Evolutionary conservation across 805 yeast genomes (phyloP), one percentile per base, ranked within the genome.

Genomic region (Wickerhamomyces subpelliculosus): DNA sequence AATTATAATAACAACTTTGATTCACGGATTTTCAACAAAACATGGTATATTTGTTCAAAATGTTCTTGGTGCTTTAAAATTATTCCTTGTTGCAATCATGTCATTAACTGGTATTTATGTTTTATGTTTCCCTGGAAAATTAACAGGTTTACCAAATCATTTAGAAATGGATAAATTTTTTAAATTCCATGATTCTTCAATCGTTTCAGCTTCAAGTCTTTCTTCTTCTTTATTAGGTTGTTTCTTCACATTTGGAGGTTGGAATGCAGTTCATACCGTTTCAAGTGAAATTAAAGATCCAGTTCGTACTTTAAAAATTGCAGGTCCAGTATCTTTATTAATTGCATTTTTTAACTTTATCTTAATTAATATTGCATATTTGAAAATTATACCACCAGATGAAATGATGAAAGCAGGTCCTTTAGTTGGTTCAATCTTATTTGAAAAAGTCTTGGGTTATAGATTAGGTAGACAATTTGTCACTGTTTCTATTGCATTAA

Each of bases 31-130:
- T 4, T 78, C 86, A 21, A 73, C 78, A 2, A 71, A 61, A 39
- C 68, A 68, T 45, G 89, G 89, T 0, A 69, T 83, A 2, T 52
- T 59, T 13, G 61, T 80, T 12, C 88, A 82, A 51, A 82, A 81
- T 48, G 42, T 73, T 11, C 56, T 82, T 4, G 90, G 93, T 0
- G 67, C 67, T 8, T 49, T 83, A 52, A 84, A 84, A 53, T 52
- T 84, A 34, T 52, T 62, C 4, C 58, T 83, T 23, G 65, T 82
- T 29, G 67, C 58, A 0, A 54, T 79, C 1, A 73, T 83, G 68
- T 64, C 76, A 3, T 35, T 68, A 5, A 72, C 82, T 0, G 85
- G 89, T 0, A 14, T 79, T 3, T 80, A 76, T 47, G 78, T 74
- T 4, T 44, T 75, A 1, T 45, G 74, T 75, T n/a, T 50, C 58